A percentile compares a stretch with the other conserved stretches of the same genome.
phyloP scores from a whole-genome alignment of 1,284 basidiomycete genomes.

The Ceratobasidium papillatum region DNA sequence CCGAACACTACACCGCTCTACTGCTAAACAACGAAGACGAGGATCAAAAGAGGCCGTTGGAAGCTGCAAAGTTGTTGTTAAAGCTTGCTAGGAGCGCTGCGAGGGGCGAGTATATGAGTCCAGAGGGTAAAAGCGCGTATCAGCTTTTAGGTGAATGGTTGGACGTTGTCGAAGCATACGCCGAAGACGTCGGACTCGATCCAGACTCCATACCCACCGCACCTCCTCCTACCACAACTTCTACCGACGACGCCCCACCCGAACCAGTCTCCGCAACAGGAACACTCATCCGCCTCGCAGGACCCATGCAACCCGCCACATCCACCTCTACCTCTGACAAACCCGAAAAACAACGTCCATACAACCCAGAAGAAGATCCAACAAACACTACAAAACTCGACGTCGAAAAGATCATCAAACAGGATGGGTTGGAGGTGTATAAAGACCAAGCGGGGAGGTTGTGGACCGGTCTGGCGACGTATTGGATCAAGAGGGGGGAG shows the following conservation, averaged over 20 bases:
- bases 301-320: constrained; percentile 67
- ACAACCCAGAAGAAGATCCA: constrained; percentile 86
- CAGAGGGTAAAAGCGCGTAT: constrained; percentile 95
- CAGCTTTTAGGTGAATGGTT: constrained; percentile 94
- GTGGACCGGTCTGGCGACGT: constrained; percentile 97
- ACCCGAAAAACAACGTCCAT: constrained; percentile 57
- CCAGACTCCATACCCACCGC: constrained; percentile 74
- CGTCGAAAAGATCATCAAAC: constrained; percentile 83
- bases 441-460: constrained; percentile 96
- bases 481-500: constrained; percentile 97
- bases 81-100: constrained; percentile 84
- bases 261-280: constrained; percentile 65
- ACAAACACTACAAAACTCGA: constrained; percentile 78
- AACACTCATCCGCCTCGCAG: constrained; percentile 77
- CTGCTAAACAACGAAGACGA: constrained; percentile 73
- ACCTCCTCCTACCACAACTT: constrained; percentile 50
- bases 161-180: constrained; percentile 88
- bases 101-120: constrained; percentile 83
- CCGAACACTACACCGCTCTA: constrained; percentile 83
- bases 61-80: constrained; percentile 92
- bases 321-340: constrained; percentile 43
- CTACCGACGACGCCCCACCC: constrained; percentile 44
- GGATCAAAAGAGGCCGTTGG: constrained; percentile 83
- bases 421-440: constrained; percentile 88
- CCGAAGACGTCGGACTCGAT: constrained; percentile 92